phyloP scores from a whole-genome alignment of 164 flowering plant species.

The Euptelea pleiosperma region DNA sequence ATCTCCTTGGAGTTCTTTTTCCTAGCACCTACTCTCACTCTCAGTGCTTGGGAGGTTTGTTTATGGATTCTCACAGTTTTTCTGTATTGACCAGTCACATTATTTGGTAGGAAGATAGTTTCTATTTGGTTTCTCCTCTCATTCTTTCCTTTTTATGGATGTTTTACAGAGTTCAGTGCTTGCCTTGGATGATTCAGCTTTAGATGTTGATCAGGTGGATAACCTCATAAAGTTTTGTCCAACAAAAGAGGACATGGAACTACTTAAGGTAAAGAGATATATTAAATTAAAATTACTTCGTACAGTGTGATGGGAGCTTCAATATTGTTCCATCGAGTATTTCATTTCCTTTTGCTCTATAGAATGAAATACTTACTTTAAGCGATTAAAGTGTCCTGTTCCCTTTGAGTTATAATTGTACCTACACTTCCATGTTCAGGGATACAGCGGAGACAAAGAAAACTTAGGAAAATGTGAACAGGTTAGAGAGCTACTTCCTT shows the following conservation, averaged over 20 bases:
- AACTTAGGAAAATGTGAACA: conserved; percentile 92
- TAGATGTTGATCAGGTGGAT: conserved; percentile 93
- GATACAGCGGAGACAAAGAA: conserved; percentile 77
- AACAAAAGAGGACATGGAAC: conserved; percentile 92
- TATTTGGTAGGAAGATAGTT: background rate
- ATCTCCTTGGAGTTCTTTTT: background rate
- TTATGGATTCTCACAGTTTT: background rate
- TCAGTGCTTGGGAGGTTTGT: background rate
- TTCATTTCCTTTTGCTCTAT: conserved; percentile 1
- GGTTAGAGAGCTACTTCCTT: conserved; percentile 39
- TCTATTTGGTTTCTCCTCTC: background rate
- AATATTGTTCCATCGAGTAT: background rate
- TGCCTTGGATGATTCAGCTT: conserved; percentile 76
- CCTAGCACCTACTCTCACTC: background rate
- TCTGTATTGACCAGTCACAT: background rate
- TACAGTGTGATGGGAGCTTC: background rate
- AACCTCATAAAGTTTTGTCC: conserved; percentile 96
- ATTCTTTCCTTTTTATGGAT: conserved; percentile 7
- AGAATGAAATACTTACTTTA: background rate
- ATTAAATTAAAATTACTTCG: no score
- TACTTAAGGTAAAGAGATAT: conserved; percentile 57
- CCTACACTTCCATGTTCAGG: conserved; percentile 41
- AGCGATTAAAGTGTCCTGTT: conserved; percentile 4
- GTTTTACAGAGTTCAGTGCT: conserved; percentile 70
- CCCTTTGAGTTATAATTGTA: conserved; percentile 8